Evolutionary conservation across 2,329 filamentous ascomycete species (phyloP).

Genomic region (Pseudocercospora crystallina): DNA sequence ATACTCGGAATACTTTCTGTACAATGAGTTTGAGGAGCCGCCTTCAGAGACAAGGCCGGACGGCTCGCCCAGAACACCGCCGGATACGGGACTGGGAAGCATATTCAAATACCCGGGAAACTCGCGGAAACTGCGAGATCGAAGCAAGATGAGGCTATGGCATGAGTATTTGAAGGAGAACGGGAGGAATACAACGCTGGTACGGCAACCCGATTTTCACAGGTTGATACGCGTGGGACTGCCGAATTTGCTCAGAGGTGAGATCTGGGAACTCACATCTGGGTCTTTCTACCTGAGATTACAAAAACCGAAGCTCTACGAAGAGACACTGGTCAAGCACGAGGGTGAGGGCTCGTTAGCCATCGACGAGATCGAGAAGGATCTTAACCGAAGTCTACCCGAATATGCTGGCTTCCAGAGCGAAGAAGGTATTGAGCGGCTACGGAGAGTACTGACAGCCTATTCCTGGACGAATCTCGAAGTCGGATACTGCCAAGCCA

Average conservation of each 20-base stretch:
- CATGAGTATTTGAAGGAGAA: conserved; percentile 92
- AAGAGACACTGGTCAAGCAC: conserved; percentile 80
- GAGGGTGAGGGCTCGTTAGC: conserved; percentile 85
- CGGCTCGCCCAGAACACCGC: conserved; percentile 48
- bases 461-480: conserved; percentile 97
- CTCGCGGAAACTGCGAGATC: conserved; percentile 85
- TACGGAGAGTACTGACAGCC: conserved; percentile 87
- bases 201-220: conserved; percentile 95
- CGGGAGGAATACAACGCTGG: conserved; percentile 84
- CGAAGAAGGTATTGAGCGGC: conserved; percentile 86
- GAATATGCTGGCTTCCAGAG: conserved; percentile 98
- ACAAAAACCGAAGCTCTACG: conserved; percentile 79
- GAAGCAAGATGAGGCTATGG: conserved; percentile 97
- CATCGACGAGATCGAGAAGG: conserved; percentile 98
- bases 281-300: conserved; percentile 87
- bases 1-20: conserved; percentile 77
- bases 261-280: conserved; percentile 93
- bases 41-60: conserved; percentile 53
- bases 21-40: conserved; percentile 29
- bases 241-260: conserved; percentile 86
- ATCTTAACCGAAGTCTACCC: conserved; percentile 90
- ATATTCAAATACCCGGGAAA: conserved; percentile 94
- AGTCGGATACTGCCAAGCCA: conserved; percentile 97
- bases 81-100: conserved; percentile 92
- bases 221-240: conserved; percentile 94